Base-by-base conservation (phyloP, 148 eudicot genomes). In the Diospyros kaki region DNA sequence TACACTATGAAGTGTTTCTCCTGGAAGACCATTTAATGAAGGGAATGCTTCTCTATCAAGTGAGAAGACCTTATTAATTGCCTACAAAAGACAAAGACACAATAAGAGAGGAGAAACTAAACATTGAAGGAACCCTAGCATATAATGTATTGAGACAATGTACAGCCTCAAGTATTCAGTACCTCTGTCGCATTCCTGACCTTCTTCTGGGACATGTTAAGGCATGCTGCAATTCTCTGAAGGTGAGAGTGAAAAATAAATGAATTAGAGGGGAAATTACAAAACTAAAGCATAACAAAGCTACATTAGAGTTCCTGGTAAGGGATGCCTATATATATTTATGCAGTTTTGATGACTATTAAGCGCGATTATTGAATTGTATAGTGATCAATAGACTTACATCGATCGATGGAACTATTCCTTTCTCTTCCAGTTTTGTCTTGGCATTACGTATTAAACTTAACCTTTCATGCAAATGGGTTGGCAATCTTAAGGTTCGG, bases 151-250 rank as follows among this genome's bases (percentile, higher is more conserved):
- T 9, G 42, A 58, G 44, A 54, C 11, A 70, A 18, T 7, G 70
- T 54, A 54, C 17, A 63, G 43, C 60, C 40, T 45, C 13, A 46
- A 77, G 28, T 56, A 17, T 48, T 69, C 10, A 38, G 56, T 76
- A 93, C 99, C 97, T 93, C 91, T 69, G 91, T 92, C 55, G 99
- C 99, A 80, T 95, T 92, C 81, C 83, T 86, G 73, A 95, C 85
- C 89, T 95, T 95, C 89, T 86, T 88, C 18, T 85, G 91, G 5
- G 98, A 87, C 89, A 95, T 86, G 86, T 92, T 89, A 52, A 95
- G 80, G 74, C 81, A 72, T 83, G 87, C 98, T 40, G 98, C 96
- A 83, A 95, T 86, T 46, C 64, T 95, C 98, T 90, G 90, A 43
- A 78, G 65, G 75, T 51, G 62, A 54, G 56, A 67, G 54, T 66